phyloP scores from a whole-genome alignment of 2,329 filamentous ascomycete species.

The Trichoderma atrobrunneum region DNA sequence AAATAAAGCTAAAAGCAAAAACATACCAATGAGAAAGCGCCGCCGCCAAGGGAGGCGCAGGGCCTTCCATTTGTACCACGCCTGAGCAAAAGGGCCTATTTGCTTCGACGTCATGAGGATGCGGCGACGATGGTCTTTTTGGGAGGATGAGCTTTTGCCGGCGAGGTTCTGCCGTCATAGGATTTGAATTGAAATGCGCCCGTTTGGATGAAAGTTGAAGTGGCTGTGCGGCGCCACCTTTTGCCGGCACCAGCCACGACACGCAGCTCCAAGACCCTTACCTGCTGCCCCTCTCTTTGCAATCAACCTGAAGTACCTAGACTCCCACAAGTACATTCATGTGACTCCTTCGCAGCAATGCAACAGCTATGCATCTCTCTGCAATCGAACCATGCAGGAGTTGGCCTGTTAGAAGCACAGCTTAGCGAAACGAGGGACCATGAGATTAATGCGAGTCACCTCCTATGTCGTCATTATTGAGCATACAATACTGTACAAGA shows the following conservation, averaged over 20 bases:
- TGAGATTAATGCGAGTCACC: neutral
- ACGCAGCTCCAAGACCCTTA: neutral
- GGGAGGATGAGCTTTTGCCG: neutral
- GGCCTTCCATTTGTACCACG: slow-evolving; percentile 62
- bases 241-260: neutral
- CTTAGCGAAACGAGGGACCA: neutral
- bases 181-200: neutral
- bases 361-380: neutral
- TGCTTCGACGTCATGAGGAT: slow-evolving; percentile 36
- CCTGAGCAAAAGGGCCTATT: slow-evolving; percentile 37
- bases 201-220: neutral
- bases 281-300: neutral
- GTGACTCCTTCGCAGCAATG: neutral
- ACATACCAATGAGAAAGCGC: slow-evolving; percentile 58
- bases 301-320: neutral
- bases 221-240: neutral
- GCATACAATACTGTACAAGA: neutral
- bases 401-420: neutral
- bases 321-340: neutral
- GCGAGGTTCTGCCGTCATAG: slow-evolving; percentile 5
- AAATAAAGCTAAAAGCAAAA: no score
- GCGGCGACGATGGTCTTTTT: neutral
- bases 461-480: neutral
- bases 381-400: neutral
- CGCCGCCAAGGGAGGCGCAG: slow-evolving; percentile 63